A percentile compares a stretch with the other conserved stretches of the same genome.
phyloP scores from a whole-genome alignment of 805 yeast species.

The Phaffomyces thermotolerans region DNA sequence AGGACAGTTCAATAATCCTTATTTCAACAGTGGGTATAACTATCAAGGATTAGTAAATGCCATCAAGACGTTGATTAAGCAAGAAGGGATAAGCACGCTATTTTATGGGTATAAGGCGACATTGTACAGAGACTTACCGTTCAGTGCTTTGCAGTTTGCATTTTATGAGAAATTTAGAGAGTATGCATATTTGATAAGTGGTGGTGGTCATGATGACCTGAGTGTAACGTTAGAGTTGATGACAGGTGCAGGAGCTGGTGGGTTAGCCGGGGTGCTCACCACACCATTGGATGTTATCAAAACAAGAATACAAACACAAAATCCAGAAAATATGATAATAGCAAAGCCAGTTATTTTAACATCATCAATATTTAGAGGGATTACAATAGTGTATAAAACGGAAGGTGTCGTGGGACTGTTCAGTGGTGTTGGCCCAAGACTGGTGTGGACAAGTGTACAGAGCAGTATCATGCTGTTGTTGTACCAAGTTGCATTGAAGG shows the following conservation, averaged over 20 bases:
- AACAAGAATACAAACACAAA: conserved; percentile 89
- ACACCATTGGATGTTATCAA: conserved; percentile 91
- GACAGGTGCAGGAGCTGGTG: conserved; percentile 96
- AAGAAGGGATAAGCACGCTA: conserved; percentile 71
- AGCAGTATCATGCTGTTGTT: conserved; percentile 88
- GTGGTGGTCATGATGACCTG: conserved; percentile 25
- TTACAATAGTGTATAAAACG: conserved; percentile 48
- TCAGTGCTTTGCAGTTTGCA: conserved; percentile 92
- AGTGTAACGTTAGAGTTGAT: conserved; percentile 56
- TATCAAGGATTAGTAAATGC: conserved; percentile 75
- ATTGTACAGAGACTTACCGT: conserved; percentile 84
- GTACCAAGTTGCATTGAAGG: conserved; percentile 70
- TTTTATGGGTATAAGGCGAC: conserved; percentile 95
- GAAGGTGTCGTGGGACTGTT: conserved; percentile 82
- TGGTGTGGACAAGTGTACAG: conserved; percentile 94
- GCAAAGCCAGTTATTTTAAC: conserved; percentile 24
- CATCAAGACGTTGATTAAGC: conserved; percentile 46
- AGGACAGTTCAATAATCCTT: conserved; percentile 76
- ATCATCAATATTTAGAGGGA: conserved; percentile 43
- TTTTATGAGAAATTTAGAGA: conserved; percentile 81
- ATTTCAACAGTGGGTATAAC: conserved; percentile 79
- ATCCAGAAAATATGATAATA: conserved; percentile 18
- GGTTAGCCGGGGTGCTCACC: conserved; percentile 80
- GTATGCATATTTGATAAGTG: conserved; percentile 40
- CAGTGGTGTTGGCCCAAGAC: conserved; percentile 94